These are phyloP conservation scores for Schwanniomyces etchellsii DNA, from an alignment of 1,139 yeast species.

Conservation along the genomic window DNA sequence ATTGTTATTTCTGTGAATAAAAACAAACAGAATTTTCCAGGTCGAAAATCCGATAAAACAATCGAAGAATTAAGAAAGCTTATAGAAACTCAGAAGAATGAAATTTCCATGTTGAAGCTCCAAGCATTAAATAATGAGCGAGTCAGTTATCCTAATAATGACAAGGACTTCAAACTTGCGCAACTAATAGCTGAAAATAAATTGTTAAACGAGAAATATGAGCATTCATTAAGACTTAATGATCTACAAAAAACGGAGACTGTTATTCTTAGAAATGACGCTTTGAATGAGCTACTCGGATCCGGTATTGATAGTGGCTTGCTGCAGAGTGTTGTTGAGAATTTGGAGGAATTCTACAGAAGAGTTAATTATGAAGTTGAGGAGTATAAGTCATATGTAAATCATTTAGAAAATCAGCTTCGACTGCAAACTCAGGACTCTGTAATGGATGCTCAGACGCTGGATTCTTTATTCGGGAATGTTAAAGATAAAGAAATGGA, in stretches of 20 bases:
- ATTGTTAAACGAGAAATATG: slow-evolving; percentile 60
- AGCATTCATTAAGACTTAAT: slow-evolving; percentile 58
- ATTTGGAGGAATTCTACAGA: slow-evolving; percentile 43
- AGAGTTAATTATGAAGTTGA: slow-evolving; percentile 46
- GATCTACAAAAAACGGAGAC: slow-evolving; percentile 56
- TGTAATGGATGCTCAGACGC: not conserved
- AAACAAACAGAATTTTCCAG: slow-evolving; percentile 24
- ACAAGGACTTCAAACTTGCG: slow-evolving; percentile 17
- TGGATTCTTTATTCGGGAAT: too few relatives aligned
- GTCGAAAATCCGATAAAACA: slow-evolving; percentile 37
- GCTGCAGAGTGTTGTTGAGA: slow-evolving; percentile 37
- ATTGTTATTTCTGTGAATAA: slow-evolving; percentile 65
- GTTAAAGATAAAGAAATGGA: slow-evolving; percentile 12
- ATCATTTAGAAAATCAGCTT: slow-evolving; percentile 57
- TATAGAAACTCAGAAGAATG: slow-evolving; percentile 38
- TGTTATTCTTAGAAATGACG: slow-evolving; percentile 48
- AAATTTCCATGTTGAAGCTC: slow-evolving; percentile 27
- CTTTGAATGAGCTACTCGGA: slow-evolving; percentile 45
- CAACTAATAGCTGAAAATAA: slow-evolving; percentile 58
- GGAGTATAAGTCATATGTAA: slow-evolving; percentile 59
- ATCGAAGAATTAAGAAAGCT: slow-evolving; percentile 44
- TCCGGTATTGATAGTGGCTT: slow-evolving; percentile 24
- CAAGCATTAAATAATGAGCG: slow-evolving; percentile 2
- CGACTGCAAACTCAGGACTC: slow-evolving; percentile 18
- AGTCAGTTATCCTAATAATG: slow-evolving; percentile 2